Conservation (phyloP, 2,329 filamentous ascomycete genomes). For the Penicillium crustosum region DNA sequence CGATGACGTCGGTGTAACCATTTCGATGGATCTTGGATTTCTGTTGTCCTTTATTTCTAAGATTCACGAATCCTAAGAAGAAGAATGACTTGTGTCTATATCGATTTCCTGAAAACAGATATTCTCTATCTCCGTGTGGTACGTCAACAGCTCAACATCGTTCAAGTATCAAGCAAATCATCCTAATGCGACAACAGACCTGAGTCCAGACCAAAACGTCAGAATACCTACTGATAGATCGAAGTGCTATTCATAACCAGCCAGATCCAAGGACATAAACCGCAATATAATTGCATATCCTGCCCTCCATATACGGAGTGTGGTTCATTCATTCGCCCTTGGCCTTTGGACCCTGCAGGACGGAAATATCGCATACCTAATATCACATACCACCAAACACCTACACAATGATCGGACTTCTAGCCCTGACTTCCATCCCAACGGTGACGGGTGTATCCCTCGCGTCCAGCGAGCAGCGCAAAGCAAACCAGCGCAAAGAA, state of each 20-base stretch:
- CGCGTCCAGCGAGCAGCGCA: slow-evolving; percentile 47
- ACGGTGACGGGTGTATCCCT: slow-evolving; percentile 50
- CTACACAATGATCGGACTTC: slow-evolving; percentile 41
- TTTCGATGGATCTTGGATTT: background rate
- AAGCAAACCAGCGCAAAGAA: slow-evolving; percentile 44
- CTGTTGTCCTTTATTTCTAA: background rate
- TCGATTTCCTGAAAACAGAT: background rate
- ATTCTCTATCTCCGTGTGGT: background rate
- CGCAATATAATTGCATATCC: background rate
- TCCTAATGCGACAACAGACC: background rate
- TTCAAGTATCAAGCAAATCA: background rate
- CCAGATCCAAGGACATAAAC: background rate
- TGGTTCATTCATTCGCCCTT: background rate
- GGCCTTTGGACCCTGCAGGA: background rate
- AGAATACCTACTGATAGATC: background rate
- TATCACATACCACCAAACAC: slow-evolving; percentile 4
- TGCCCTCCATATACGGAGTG: background rate
- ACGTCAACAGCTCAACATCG: background rate
- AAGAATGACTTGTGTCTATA: background rate
- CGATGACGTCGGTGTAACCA: slow-evolving; percentile 21
- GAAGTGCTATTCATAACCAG: background rate
- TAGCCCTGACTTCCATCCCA: slow-evolving; percentile 44
- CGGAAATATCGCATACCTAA: background rate
- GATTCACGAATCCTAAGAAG: background rate
- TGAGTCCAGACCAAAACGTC: background rate